These are phyloP conservation scores for Stagonosporopsis rhizophila DNA, from an alignment of 2,329 filamentous ascomycete genomes.

Conservation along the genomic window DNA sequence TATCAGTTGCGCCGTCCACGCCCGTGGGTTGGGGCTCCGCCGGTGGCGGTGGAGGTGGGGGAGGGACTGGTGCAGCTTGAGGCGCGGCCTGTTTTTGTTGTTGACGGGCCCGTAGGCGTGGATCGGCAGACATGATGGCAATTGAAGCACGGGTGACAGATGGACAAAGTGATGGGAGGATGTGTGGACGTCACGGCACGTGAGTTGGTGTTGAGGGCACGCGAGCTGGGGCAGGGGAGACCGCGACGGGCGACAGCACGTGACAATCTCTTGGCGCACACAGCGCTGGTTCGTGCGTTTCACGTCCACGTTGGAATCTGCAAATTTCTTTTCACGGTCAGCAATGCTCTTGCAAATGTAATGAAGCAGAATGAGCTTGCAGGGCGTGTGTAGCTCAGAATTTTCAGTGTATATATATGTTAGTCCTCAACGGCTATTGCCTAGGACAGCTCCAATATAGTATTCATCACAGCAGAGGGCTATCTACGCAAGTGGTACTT, in stretches of 20 bases:
- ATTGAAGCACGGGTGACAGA: neutral
- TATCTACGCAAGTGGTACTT: constrained; percentile 20
- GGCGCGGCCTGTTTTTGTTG: constrained; percentile 29
- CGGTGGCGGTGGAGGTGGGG: constrained; percentile 56
- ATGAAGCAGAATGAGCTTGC: constrained; percentile 16
- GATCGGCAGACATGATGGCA: constrained; percentile 52
- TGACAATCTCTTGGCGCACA: neutral
- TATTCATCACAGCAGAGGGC: constrained; percentile 60
- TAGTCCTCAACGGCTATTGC: constrained; percentile 58
- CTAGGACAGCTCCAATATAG: constrained; percentile 82
- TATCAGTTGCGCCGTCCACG: constrained; percentile 42
- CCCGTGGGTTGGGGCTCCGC: constrained; percentile 45
- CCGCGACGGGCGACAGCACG: constrained; percentile 5
- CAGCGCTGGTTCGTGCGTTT: constrained; percentile 1
- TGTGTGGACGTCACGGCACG: neutral
- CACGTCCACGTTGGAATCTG: constrained; percentile 6
- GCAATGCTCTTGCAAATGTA: constrained; percentile 16
- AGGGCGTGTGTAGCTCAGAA: constrained; percentile 43
- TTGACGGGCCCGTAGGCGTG: constrained; percentile 58
- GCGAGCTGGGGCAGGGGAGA: neutral
- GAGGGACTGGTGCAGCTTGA: constrained; percentile 56
- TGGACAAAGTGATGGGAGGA: neutral
- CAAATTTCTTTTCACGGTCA: constrained; percentile 28
- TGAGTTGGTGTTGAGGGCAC: constrained; percentile 4
- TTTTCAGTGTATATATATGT: constrained; percentile 55